Evolutionary conservation across 139 green algal species (phyloP).

Genomic region (Ettlia oleoabundans): DNA sequence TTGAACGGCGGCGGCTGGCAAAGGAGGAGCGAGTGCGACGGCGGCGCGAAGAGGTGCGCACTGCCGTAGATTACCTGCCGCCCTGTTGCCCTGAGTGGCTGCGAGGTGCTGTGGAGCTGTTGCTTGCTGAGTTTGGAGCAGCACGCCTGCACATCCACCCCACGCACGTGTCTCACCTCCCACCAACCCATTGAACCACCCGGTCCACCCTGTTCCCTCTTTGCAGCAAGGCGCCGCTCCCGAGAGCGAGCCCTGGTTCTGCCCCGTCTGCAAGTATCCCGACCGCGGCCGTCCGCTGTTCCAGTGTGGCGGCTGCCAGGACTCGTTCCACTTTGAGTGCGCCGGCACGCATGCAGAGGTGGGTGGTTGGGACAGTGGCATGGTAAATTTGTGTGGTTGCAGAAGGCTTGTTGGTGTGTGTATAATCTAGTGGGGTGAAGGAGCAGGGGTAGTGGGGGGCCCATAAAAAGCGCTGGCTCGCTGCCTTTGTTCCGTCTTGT

Average conservation of each 20-base stretch:
- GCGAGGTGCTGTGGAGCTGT: neutral
- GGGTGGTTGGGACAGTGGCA: neutral
- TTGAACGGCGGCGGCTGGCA: neutral
- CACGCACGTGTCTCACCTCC: neutral
- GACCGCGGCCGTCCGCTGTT: constrained; percentile 48
- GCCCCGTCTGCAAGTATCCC: constrained; percentile 51
- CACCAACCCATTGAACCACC: neutral
- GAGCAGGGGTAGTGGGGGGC: too few relatives aligned
- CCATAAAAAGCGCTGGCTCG: too few relatives aligned
- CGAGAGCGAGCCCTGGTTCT: constrained; percentile 34
- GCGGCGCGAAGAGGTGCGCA: constrained; percentile 21
- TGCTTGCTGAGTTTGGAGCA: too few relatives aligned
- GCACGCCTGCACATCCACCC: too few relatives aligned
- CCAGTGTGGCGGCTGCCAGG: constrained; percentile 55
- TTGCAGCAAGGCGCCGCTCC: constrained; percentile 23
- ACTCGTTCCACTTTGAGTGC: constrained; percentile 60
- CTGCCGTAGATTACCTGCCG: neutral
- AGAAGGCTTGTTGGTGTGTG: too few relatives aligned
- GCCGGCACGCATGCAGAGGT: constrained; percentile 51
- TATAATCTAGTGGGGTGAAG: too few relatives aligned
- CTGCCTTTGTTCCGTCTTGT: neutral
- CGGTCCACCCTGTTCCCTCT: neutral
- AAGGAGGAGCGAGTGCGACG: constrained; percentile 4
- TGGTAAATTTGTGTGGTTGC: too few relatives aligned
- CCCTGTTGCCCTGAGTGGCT: too few relatives aligned